Percentiles rank a stretch among this genome's conserved stretches.
These are phyloP conservation scores for Trichomonas vaginalis DNA, from an alignment of 208 protist species.

Conservation along the genomic window DNA sequence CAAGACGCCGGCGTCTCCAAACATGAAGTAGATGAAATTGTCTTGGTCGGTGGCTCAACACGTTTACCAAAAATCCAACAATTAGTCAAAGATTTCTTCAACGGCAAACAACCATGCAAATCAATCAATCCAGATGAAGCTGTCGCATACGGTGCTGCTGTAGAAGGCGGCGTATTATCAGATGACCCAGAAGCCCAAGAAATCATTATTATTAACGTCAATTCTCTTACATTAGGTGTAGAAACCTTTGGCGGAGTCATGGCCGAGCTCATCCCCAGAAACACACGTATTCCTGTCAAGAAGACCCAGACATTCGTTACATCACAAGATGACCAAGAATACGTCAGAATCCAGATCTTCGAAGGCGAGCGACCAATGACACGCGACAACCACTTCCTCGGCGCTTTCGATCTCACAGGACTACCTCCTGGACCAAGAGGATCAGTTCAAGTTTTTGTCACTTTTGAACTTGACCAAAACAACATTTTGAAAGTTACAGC, in stretches of 20 bases:
- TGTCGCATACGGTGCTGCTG: conserved; percentile 61
- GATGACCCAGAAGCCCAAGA: conserved; percentile 60
- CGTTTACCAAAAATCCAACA: conserved; percentile 87
- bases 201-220: conserved; percentile 41
- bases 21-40: conserved; percentile 58
- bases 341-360: conserved; percentile 93
- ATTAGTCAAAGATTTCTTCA: conserved; percentile 83
- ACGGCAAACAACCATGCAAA: conserved; percentile 60
- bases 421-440: conserved; percentile 55
- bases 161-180: conserved; percentile 79
- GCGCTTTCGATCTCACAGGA: conserved; percentile 67
- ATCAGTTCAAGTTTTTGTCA: conserved; percentile 71
- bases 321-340: conserved; percentile 84
- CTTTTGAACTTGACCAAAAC: conserved; percentile 91
- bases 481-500: conserved; percentile 85
- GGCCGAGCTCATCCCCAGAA: conserved; percentile 62
- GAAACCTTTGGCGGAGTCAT: conserved; percentile 61
- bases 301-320: conserved; percentile 71
- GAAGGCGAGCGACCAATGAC: conserved; percentile 91
- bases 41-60: conserved; percentile 69
- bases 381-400: conserved; percentile 90
- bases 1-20: conserved; percentile 71
- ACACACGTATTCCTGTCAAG: conserved; percentile 47
- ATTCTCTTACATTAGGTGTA: conserved; percentile 42
- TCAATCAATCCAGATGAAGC: conserved; percentile 59